A percentile compares a stretch with the other conserved stretches of the same genome.
phyloP scores from a whole-genome alignment of 192 early-diverging fungal species.

The Coemansia sp. region DNA sequence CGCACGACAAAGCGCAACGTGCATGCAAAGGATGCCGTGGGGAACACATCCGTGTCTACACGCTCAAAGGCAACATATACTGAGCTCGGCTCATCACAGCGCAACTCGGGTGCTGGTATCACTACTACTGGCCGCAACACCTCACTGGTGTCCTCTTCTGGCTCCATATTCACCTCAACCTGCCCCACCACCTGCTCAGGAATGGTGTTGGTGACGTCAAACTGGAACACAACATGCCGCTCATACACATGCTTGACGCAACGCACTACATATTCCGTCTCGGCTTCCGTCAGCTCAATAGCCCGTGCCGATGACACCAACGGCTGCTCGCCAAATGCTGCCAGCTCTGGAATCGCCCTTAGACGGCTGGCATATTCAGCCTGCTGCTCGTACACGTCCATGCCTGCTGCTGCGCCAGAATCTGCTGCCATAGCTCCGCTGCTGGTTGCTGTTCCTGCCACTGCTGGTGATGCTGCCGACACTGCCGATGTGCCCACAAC shows the following conservation, averaged over 20 bases:
- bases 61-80: conserved; percentile 87
- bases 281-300: conserved; percentile 85
- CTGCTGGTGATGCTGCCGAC: conserved; percentile 5
- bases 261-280: conserved; percentile 92
- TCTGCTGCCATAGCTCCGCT: conserved; percentile 6
- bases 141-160: conserved; percentile 58
- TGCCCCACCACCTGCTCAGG: conserved; percentile 91
- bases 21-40: conserved; percentile 68
- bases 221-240: conserved; percentile 92
- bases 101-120: conserved; percentile 72
- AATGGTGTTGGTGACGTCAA: conserved; percentile 91
- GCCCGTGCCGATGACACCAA: conserved; percentile 75
- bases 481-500: conserved; percentile 38
- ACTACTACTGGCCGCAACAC: conserved; percentile 62
- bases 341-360: conserved; percentile 78
- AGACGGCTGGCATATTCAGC: conserved; percentile 73
- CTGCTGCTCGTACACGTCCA: conserved; percentile 57
- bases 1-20: conserved; percentile 87
- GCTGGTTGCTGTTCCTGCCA: conserved; percentile 1
- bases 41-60: conserved; percentile 42
- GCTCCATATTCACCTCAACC: conserved; percentile 80
- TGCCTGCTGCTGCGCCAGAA: conserved; percentile 15
- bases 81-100: conserved; percentile 70
- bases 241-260: conserved; percentile 93
- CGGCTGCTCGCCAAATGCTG: conserved; percentile 66